phyloP scores from a whole-genome alignment of 148 eudicot species.

The Simmondsia chinensis region DNA sequence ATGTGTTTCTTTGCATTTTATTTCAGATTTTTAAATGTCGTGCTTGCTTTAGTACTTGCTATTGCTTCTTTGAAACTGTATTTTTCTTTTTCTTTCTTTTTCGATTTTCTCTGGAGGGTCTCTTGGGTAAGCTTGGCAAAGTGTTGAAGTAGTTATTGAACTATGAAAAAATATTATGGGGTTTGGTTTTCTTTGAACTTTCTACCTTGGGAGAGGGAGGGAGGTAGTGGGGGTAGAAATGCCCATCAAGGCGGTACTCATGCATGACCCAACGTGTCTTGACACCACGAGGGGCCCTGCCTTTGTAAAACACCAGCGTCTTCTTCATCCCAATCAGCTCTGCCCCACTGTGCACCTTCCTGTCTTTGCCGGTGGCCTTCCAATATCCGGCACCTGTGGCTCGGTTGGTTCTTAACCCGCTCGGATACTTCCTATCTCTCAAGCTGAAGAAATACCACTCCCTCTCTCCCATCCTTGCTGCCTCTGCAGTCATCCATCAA shows the following conservation, averaged over 20 bases:
- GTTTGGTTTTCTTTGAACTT: no score
- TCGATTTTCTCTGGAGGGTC: no score
- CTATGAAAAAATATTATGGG: background rate
- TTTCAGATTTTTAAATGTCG: no score
- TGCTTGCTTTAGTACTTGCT: no score
- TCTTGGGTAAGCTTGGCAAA: no score
- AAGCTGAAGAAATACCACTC: conserved; percentile 82
- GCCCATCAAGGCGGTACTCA: conserved; percentile 80
- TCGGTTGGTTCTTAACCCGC: conserved; percentile 68
- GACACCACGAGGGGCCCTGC: conserved; percentile 71
- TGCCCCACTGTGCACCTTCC: conserved; percentile 26
- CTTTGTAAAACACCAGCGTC: conserved; percentile 73
- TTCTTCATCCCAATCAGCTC: conserved; percentile 69
- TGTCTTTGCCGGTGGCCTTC: conserved; percentile 84
- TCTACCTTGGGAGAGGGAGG: conserved; percentile 42
- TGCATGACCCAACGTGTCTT: conserved; percentile 88
- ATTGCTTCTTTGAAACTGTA: no score
- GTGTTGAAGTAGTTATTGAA: background rate
- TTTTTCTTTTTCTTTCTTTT: no score
- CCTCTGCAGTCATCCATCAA: conserved; percentile 18
- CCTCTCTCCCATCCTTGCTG: conserved; percentile 70
- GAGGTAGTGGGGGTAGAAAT: conserved; percentile 50
- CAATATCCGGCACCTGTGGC: conserved; percentile 68
- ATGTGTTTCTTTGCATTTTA: no score
- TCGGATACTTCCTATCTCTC: conserved; percentile 76